These are phyloP conservation scores for Tolypocladium ophioglossoides DNA, from an alignment of 2,329 filamentous ascomycete species.

Conservation along the genomic window DNA sequence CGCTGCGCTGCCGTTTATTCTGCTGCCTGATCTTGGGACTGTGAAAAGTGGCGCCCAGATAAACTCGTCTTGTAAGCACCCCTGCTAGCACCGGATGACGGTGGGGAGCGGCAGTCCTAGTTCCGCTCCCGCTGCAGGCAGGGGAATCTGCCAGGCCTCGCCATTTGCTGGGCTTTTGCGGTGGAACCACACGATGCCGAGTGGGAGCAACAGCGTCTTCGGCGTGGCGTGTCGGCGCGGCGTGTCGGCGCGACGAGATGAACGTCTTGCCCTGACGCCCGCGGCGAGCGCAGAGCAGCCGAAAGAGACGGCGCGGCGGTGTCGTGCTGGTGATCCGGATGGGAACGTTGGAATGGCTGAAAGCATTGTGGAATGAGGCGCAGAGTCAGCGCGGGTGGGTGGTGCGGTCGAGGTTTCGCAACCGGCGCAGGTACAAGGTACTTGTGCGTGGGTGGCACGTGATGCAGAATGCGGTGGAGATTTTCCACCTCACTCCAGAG, in stretches of 20 bases:
- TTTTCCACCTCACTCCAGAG: not conserved
- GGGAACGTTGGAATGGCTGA: not conserved
- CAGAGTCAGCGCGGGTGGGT: not conserved
- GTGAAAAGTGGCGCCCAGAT: conserved; percentile 1
- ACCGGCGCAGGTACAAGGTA: not conserved
- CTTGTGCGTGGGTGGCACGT: not conserved
- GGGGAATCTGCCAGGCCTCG: not conserved
- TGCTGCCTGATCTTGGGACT: conserved; percentile 7
- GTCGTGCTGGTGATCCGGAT: not conserved
- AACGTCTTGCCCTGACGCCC: not conserved
- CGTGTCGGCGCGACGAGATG: not conserved
- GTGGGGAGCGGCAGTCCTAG: not conserved
- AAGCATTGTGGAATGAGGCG: not conserved
- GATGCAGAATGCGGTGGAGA: not conserved
- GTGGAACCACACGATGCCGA: not conserved
- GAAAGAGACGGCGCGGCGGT: no score
- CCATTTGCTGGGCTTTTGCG: not conserved
- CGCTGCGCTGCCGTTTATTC: conserved; percentile 4
- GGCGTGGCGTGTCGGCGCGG: no score
- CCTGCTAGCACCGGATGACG: not conserved
- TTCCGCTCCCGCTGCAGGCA: not conserved
- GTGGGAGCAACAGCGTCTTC: not conserved
- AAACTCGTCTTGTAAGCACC: conserved; percentile 1
- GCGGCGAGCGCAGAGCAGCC: no score
- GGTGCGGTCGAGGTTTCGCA: not conserved